Evolutionary conservation across 2,329 filamentous ascomycete species (phyloP).

Genomic region (Colletotrichum higginsianum): DNA sequence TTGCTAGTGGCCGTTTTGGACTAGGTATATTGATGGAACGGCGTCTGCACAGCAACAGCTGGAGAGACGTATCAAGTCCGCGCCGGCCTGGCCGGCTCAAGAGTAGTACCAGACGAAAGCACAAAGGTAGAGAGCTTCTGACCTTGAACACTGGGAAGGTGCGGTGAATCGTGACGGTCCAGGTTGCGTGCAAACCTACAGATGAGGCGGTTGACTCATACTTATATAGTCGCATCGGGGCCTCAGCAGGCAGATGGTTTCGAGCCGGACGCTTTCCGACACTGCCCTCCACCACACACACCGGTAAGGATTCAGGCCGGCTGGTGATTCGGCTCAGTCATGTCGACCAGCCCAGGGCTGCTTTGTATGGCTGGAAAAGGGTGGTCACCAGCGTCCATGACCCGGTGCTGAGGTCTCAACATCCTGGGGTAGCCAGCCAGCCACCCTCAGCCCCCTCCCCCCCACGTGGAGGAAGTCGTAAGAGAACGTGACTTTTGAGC

Average conservation of each 20-base stretch:
- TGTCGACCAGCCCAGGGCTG: conserved; percentile 42
- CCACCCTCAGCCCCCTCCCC: conserved; percentile 19
- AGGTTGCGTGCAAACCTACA: background rate
- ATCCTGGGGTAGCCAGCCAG: conserved; percentile 40
- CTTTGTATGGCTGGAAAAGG: conserved; percentile 46
- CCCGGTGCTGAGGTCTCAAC: conserved; percentile 42
- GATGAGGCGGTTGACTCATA: conserved; percentile 11
- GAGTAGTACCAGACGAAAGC: conserved; percentile 35
- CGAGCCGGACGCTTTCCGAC: conserved; percentile 20
- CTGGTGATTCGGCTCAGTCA: conserved; percentile 38
- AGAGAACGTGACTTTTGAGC: conserved; percentile 33
- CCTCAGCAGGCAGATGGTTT: conserved; percentile 25
- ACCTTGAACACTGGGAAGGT: conserved; percentile 7
- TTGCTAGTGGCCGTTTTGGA: background rate
- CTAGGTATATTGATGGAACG: conserved; percentile 2
- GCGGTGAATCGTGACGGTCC: conserved; percentile 10
- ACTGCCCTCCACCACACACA: conserved; percentile 22
- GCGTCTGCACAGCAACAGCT: conserved; percentile 32
- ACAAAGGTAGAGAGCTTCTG: background rate
- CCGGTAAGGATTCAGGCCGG: conserved; percentile 23
- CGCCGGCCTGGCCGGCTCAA: conserved; percentile 44
- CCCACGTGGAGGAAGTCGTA: conserved; percentile 44
- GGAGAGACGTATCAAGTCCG: conserved; percentile 21
- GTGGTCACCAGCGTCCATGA: conserved; percentile 47
- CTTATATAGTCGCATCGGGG: conserved; percentile 36